phyloP scores from a whole-genome alignment of 805 yeast species.

The Sugiyamaella marilandica region DNA sequence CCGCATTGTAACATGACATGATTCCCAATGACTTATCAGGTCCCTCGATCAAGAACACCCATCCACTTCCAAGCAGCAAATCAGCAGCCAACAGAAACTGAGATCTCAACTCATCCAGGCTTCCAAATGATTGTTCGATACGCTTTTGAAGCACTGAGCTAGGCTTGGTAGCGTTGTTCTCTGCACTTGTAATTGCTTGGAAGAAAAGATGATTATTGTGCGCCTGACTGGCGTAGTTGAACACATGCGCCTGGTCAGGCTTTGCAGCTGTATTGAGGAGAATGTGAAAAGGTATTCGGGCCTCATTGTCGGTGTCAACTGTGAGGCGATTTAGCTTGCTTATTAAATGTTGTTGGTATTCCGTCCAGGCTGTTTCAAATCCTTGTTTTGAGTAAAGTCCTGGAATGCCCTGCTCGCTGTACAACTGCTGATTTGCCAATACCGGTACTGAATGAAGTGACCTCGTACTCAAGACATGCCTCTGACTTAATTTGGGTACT shows the following conservation, averaged over 20 bases:
- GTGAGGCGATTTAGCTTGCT: constrained; percentile 59
- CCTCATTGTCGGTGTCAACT: constrained; percentile 74
- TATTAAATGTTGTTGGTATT: constrained; percentile 58
- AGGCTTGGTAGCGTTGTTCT: constrained; percentile 29
- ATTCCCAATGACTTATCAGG: constrained; percentile 49
- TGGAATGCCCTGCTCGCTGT: constrained; percentile 46
- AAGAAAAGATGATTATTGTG: constrained; percentile 90
- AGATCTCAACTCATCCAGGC: constrained; percentile 68
- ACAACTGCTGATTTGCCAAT: constrained; percentile 41
- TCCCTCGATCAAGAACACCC: constrained; percentile 79
- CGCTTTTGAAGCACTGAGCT: constrained; percentile 33
- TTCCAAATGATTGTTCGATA: constrained; percentile 64
- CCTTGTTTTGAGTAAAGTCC: constrained; percentile 65
- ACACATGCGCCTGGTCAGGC: constrained; percentile 61
- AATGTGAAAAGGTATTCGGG: constrained; percentile 69
- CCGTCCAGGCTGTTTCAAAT: constrained; percentile 70
- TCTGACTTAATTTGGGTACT: not conserved
- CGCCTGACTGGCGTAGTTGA: constrained; percentile 85
- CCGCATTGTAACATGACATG: constrained; percentile 83
- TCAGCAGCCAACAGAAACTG: constrained; percentile 63
- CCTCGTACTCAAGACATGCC: not conserved
- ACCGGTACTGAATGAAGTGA: constrained; percentile 62
- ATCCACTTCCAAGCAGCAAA: constrained; percentile 82
- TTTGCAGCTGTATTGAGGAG: constrained; percentile 57
- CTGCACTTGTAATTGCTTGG: constrained; percentile 45